Base-by-base conservation (phyloP, 1,139 yeast genomes). In the Fermentozyma sake region DNA sequence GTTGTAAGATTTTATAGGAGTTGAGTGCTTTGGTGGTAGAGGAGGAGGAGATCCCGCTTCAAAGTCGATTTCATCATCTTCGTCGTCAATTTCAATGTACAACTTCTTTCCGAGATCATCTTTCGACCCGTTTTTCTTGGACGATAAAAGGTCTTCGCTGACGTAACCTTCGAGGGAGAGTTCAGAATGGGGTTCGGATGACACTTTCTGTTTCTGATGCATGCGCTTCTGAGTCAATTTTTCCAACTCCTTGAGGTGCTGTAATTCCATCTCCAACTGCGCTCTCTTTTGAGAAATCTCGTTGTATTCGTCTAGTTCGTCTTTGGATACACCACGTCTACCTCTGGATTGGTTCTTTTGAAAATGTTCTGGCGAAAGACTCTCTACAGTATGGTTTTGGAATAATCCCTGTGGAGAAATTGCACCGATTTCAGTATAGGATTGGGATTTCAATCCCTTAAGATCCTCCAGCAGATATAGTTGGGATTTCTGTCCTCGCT, bases 1-100 rank as follows among this genome's bases (percentile, higher is more conserved):
- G 6, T 26, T 33, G 14, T 23, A 35, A 13, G 41, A 18, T 11
- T 34, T 41, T 14, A 31, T 27, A 9, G 42, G 42, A 6, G 37
- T 37, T 14, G 29, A 33, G 37, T 59, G 69, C 32, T 60, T 64
- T 20, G 70, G 69, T 3, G 77, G 77, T 1, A 75, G 76, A 0
- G 79, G 79, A 1, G 79, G 77, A 6, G 77, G 68, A 2, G 22
- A 14, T 20, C 8, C 28, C 12, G n/a, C 34, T 3, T 43, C 35
- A 6, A 18, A 26, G 7, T 50, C 52, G 8, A 23, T n/a, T 11
- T 58, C 52, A 14, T 35, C 40, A 10, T 31, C 31, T 12, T 46
- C 55, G 30, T 60, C 65, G 6, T 57, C 48, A 5, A 44, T 37
- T 24, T 41, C 46, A 8, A 39, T 41, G 2, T 61, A 48, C 26